These are phyloP conservation scores for Plasmodium chabaudi DNA, from an alignment of 169 alveolate species.

Conservation along the genomic window DNA sequence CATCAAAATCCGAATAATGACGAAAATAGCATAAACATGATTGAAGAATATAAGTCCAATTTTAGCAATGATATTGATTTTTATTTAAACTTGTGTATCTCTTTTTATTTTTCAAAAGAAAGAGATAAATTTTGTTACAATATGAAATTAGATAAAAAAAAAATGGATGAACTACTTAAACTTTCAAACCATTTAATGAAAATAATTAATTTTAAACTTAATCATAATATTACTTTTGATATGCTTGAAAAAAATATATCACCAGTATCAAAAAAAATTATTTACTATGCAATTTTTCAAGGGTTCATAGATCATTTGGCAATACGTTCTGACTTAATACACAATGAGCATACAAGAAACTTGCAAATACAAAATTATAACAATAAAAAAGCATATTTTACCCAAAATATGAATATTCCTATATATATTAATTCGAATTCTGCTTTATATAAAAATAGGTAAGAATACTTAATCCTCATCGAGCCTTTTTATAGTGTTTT, in stretches of 20 bases:
- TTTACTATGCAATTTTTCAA: slow-evolving; percentile 68
- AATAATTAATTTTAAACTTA: slow-evolving; percentile 56
- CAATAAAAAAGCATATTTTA: slow-evolving; percentile 54
- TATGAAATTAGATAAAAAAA: slow-evolving; percentile 65
- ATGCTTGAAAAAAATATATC: slow-evolving; percentile 31
- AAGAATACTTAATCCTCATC: background rate
- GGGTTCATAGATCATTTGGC: slow-evolving; percentile 74
- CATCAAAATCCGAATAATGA: background rate
- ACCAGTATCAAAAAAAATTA: slow-evolving; percentile 41
- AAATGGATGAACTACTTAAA: slow-evolving; percentile 66
- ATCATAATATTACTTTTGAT: slow-evolving; percentile 46
- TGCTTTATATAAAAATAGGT: slow-evolving; percentile 60
- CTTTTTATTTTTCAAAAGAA: slow-evolving; percentile 65
- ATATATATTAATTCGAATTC: slow-evolving; percentile 70
- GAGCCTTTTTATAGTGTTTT: no score
- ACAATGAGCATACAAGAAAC: slow-evolving; percentile 69
- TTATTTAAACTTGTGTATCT: slow-evolving; percentile 50
- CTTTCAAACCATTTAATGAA: slow-evolving; percentile 57
- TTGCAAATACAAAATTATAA: slow-evolving; percentile 19
- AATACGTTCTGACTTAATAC: slow-evolving; percentile 68
- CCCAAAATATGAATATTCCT: slow-evolving; percentile 66
- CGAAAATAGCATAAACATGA: background rate
- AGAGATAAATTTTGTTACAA: slow-evolving; percentile 23
- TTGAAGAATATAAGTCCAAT: slow-evolving; percentile 41
- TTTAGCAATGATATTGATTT: slow-evolving; percentile 68